A percentile compares a stretch with the other conserved stretches of the same genome.
phyloP scores from a whole-genome alignment of 208 protist genomes.

The Trichomonas tenax region DNA sequence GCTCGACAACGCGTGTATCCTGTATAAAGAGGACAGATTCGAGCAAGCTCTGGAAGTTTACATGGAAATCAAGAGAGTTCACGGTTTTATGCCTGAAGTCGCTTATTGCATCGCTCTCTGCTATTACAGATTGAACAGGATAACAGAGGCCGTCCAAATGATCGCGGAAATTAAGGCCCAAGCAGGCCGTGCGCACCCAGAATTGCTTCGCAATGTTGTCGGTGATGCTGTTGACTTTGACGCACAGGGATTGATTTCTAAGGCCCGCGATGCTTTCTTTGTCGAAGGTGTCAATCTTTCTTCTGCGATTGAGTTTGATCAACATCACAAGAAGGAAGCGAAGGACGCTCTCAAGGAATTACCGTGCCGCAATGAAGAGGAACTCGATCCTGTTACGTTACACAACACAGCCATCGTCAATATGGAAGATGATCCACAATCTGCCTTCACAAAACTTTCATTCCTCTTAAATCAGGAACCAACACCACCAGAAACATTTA shows the following conservation, averaged over 20 bases:
- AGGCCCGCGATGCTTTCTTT: not conserved
- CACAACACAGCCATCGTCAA: conserved; percentile 86
- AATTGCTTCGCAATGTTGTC: not conserved
- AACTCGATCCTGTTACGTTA: conserved; percentile 82
- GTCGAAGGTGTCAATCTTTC: not conserved
- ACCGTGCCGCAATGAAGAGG: conserved; percentile 30
- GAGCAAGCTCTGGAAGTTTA: not conserved
- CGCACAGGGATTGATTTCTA: not conserved
- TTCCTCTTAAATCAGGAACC: conserved; percentile 75
- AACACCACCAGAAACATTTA: conserved; percentile 82
- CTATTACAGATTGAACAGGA: not conserved
- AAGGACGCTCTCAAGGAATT: not conserved
- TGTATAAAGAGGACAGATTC: conserved; percentile 5
- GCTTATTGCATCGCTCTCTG: not conserved
- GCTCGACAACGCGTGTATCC: not conserved
- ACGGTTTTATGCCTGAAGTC: not conserved
- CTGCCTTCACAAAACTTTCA: conserved; percentile 78
- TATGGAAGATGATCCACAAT: conserved; percentile 75
- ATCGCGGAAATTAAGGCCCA: not conserved
- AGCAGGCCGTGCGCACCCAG: not conserved
- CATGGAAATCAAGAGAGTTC: not conserved
- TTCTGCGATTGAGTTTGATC: not conserved
- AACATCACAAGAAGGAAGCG: not conserved
- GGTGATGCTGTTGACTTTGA: not conserved
- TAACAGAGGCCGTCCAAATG: not conserved